These are phyloP conservation scores for Penicillium pulvis DNA, from an alignment of 495 filamentous ascomycete genomes.

Conservation along the genomic window DNA sequence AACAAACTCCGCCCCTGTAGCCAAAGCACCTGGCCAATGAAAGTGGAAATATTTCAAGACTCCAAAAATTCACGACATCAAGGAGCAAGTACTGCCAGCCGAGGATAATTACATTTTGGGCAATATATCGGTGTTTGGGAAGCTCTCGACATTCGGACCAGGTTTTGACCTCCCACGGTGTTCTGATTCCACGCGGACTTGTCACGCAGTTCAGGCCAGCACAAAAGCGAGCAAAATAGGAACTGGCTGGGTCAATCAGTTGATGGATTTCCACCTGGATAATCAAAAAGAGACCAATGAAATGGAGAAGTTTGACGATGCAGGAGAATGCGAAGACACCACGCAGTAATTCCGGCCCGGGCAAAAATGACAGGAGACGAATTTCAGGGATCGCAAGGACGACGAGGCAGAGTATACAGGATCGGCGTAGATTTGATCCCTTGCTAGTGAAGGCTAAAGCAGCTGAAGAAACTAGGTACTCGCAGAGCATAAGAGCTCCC, in stretches of 20 bases:
- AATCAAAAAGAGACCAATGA: neutral
- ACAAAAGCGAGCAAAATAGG: neutral
- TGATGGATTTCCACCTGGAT: constrained; percentile 1
- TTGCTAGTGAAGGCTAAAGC: neutral
- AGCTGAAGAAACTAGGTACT: neutral
- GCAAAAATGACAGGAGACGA: neutral
- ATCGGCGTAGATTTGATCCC: neutral
- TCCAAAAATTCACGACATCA: neutral
- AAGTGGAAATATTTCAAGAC: neutral
- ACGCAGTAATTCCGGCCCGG: constrained; percentile 3
- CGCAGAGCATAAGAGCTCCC: neutral
- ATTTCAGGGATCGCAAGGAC: neutral
- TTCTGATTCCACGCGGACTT: constrained; percentile 5
- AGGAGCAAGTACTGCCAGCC: neutral
- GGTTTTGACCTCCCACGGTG: constrained; percentile 5
- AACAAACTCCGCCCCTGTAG: neutral
- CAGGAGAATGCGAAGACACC: constrained; percentile 6
- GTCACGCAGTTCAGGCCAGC: constrained; percentile 4
- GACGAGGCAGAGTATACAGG: neutral
- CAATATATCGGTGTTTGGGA: neutral
- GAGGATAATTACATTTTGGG: neutral
- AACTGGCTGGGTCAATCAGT: neutral
- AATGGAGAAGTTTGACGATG: constrained; percentile 4
- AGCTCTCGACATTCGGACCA: neutral
- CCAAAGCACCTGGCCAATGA: neutral